Evolutionary conservation across 2,329 filamentous ascomycete genomes (phyloP).

Genomic region (Fusarium illudens): DNA sequence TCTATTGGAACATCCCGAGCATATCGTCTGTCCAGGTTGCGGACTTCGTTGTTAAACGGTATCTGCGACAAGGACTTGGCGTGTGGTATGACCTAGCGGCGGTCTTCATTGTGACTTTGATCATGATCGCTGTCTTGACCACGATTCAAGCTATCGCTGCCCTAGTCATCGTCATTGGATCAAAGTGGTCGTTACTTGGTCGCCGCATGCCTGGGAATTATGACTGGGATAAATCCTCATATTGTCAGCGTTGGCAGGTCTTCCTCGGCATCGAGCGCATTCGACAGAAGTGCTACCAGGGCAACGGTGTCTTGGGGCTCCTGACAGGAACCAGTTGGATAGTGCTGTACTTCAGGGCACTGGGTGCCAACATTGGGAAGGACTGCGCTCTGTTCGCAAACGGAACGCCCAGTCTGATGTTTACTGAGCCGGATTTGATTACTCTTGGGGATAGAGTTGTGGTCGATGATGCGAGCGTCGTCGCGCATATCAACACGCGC

Average conservation of each 20-base stretch:
- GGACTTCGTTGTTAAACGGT: constrained; percentile 43
- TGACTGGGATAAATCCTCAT: constrained; percentile 65
- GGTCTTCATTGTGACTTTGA: constrained; percentile 52
- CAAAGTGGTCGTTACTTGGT: constrained; percentile 63
- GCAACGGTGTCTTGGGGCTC: constrained; percentile 60
- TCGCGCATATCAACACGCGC: constrained; percentile 64
- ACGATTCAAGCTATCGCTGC: constrained; percentile 55
- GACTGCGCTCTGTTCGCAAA: constrained; percentile 65
- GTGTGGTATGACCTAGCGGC: constrained; percentile 46
- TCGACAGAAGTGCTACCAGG: constrained; percentile 58
- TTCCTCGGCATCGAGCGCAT: constrained; percentile 62
- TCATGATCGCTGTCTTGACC: constrained; percentile 53
- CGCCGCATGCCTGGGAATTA: constrained; percentile 61
- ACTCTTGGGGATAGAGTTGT: constrained; percentile 61
- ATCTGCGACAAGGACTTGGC: constrained; percentile 34
- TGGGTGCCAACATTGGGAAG: constrained; percentile 62
- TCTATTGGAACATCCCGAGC: constrained; percentile 61
- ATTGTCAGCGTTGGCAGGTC: constrained; percentile 67
- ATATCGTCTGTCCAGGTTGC: constrained; percentile 59
- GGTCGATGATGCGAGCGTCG: constrained; percentile 64
- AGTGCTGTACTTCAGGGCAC: constrained; percentile 60
- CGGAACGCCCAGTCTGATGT: constrained; percentile 60
- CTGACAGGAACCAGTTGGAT: constrained; percentile 63
- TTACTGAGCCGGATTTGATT: constrained; percentile 66
- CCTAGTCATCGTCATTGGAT: constrained; percentile 52